A percentile compares a stretch with the other conserved stretches of the same genome.
phyloP scores from a whole-genome alignment of 176 grass and related monocot species.

The Saccharum officinarum region DNA sequence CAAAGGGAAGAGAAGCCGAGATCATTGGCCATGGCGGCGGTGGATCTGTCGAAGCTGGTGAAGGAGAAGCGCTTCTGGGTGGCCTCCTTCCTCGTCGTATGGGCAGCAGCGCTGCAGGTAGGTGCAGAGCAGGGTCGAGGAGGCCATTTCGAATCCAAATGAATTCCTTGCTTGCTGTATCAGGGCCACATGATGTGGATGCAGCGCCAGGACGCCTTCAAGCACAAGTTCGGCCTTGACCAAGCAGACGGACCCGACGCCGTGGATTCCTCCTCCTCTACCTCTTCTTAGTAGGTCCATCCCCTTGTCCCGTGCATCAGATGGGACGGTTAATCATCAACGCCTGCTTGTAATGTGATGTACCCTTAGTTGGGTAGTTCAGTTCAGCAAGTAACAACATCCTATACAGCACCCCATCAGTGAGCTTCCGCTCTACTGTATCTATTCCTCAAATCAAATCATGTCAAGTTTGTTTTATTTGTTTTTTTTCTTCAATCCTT shows the following conservation, averaged over 20 bases:
- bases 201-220: conserved; percentile 77
- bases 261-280: background rate
- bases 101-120: conserved; percentile 86
- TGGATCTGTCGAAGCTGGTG: conserved; percentile 49
- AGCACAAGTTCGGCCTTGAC: conserved; percentile 65
- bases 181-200: conserved; percentile 95
- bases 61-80: conserved; percentile 89
- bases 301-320: background rate
- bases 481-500: background rate
- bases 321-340: too few relatives aligned
- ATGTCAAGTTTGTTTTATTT: background rate
- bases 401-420: background rate
- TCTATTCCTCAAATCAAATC: background rate
- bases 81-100: conserved; percentile 71
- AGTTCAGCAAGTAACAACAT: background rate
- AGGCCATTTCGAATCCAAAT: background rate
- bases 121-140: background rate
- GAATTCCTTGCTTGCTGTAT: background rate
- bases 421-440: background rate
- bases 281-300: background rate
- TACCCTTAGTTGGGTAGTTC: background rate
- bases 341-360: background rate
- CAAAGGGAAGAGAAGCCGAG: background rate
- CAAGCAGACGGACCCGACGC: background rate
- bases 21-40: conserved; percentile 18